Evolutionary conservation across 2,329 filamentous ascomycete species (phyloP), one percentile per base, ranked within the genome.

Genomic region (Cladosporium austrohemisphaericum): DNA sequence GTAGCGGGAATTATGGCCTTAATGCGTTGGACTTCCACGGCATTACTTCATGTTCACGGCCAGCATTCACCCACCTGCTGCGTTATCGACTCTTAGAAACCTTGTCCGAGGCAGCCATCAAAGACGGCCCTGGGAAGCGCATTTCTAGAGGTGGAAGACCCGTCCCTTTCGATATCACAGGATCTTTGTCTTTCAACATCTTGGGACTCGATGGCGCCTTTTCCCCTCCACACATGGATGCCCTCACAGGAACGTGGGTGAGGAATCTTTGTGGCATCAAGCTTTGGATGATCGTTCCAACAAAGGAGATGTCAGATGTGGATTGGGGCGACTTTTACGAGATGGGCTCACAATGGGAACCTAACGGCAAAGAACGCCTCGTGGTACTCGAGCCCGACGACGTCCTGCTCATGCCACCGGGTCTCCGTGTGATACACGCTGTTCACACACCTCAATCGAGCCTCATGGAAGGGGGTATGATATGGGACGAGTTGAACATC

Each of bases 391-490:
- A 55, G 18, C 9, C 41, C 22, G 53, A 53, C 41, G 43, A 55
- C 25, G 44, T 55, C 3, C 29, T 55, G 5, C 26, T 55, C n/a
- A 53, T 55, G 40, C 53, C 51, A 3, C 53, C 43, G 4, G 48
- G 53, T 26, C n/a, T 32, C n/a, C 33, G 20, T 13, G 18, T 53
- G 13, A 45, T 55, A 9, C 48, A 55, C 28, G 44, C 53, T 16
- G 43, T 51, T 11, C 44, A 51, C 20, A 47, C 53, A 13, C 48
- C 28, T 8, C 6, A 36, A 25, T 29, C 46, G 13, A 50, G 33
- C 16, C 46, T 55, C 9, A 52, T 55, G 40, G 32, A 48, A 29
- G 47, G 50, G 9, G 53, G 50, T 5, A 50, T 52, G 41, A 28
- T 55, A 5, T 55, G 43, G 53, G 53, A 55, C 36, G 38, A 52